Percentiles rank a stretch among this genome's conserved stretches.
Evolutionary conservation across 352 stramenopile species (phyloP).

Genomic region (Pythium monospermum): DNA sequence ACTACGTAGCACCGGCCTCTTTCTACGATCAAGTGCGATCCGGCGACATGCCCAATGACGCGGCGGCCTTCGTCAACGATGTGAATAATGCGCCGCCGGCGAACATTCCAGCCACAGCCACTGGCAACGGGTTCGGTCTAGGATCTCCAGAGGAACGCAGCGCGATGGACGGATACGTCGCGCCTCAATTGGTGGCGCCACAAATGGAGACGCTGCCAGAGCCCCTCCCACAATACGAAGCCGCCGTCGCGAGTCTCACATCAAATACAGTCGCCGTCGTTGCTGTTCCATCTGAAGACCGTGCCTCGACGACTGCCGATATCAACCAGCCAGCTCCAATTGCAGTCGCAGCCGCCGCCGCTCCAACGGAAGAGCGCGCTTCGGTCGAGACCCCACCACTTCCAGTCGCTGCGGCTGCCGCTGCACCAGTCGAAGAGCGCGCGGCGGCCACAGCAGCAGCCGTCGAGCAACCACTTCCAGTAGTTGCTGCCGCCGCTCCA

Average conservation of each 20-base stretch:
- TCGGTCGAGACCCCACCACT: background rate
- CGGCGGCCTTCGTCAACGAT: slow-evolving; percentile 17
- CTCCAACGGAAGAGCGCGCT: slow-evolving; percentile 1
- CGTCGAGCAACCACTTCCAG: background rate
- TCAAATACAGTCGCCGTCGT: background rate
- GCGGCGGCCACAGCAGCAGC: background rate
- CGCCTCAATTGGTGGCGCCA: slow-evolving; percentile 17
- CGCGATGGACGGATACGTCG: slow-evolving; percentile 7
- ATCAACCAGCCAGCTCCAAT: background rate
- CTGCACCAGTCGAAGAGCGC: background rate
- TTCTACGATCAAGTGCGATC: background rate
- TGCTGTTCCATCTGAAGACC: background rate
- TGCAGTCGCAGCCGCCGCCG: background rate
- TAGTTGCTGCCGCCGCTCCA: background rate
- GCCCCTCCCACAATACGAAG: slow-evolving; percentile 13
- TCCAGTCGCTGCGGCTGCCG: background rate
- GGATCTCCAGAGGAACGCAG: slow-evolving; percentile 7
- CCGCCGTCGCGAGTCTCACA: background rate
- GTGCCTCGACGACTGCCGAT: background rate
- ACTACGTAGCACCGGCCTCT: background rate
- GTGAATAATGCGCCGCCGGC: background rate
- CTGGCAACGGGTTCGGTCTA: slow-evolving; percentile 13
- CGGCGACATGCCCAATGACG: slow-evolving; percentile 1
- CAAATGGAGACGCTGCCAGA: slow-evolving; percentile 11
- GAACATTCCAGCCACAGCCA: background rate